phyloP scores from a whole-genome alignment of 2,329 filamentous ascomycete species.

The Claviceps digitariae region DNA sequence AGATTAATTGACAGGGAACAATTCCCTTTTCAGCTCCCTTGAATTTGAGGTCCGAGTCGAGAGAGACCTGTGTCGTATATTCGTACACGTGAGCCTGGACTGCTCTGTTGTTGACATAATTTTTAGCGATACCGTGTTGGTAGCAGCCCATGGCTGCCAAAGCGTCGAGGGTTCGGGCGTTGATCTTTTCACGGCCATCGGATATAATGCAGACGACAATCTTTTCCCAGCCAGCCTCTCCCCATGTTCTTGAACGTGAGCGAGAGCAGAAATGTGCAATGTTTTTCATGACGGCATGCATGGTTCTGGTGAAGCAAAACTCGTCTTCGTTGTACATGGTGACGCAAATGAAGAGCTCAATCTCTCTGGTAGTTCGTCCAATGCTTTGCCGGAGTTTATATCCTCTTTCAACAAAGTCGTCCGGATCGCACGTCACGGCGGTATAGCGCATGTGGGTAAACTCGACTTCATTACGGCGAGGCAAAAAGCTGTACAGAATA shows the following conservation, averaged over 20 bases:
- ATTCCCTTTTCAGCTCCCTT: conserved; percentile 99
- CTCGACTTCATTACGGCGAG: conserved; percentile 81
- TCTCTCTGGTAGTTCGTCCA: conserved; percentile 70
- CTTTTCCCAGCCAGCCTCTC: conserved; percentile 95
- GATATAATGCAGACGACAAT: conserved; percentile 96
- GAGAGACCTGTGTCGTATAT: conserved; percentile 94
- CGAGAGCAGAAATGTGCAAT: conserved; percentile 92
- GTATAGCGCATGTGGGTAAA: conserved; percentile 99
- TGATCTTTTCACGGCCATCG: conserved; percentile 80
- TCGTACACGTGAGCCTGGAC: conserved; percentile 97
- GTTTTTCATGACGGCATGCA: conserved; percentile 98
- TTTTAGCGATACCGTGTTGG: conserved; percentile 97
- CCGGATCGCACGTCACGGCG: conserved; percentile 93
- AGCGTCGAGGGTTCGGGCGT: conserved; percentile 84
- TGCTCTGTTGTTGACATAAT: conserved; percentile 88
- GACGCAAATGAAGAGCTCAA: conserved; percentile 89
- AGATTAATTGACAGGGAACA: conserved; percentile 94
- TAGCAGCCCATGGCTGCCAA: conserved; percentile 95
- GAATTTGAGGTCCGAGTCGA: conserved; percentile 93
- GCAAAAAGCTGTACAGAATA: conserved; percentile 93
- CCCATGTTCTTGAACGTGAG: conserved; percentile 88
- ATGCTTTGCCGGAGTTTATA: conserved; percentile 92
- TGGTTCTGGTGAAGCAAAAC: conserved; percentile 88
- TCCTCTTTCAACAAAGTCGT: conserved; percentile 77
- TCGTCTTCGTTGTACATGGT: conserved; percentile 99